Evolutionary conservation across 1,284 basidiomycete species (phyloP).

Genomic region (Filobasidium uniguttulatum): DNA sequence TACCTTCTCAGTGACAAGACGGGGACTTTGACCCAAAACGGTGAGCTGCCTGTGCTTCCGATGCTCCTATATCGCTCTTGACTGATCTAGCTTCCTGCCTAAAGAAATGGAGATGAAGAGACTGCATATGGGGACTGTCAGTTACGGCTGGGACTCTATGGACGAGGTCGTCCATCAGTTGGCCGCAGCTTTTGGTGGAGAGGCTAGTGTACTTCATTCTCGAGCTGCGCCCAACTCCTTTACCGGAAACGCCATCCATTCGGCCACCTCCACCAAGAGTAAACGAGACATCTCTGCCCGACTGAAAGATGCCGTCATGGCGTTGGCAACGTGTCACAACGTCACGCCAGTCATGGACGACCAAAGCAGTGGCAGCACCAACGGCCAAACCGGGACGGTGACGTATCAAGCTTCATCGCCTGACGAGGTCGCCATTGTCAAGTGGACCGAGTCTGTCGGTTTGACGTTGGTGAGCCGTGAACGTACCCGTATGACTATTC

Average conservation of each 20-base stretch:
- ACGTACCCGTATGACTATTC: slow-evolving; percentile 69
- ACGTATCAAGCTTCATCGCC: slow-evolving; percentile 98
- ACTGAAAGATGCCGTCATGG: slow-evolving; percentile 85
- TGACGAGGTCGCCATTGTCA: slow-evolving; percentile 98
- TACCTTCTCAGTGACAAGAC: slow-evolving; percentile 96
- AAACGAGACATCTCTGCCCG: slow-evolving; percentile 47
- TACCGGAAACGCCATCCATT: too few species aligned
- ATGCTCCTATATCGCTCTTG: slow-evolving; percentile 3
- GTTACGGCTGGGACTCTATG: slow-evolving; percentile 92
- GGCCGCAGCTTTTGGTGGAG: slow-evolving; percentile 57
- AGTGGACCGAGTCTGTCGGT: slow-evolving; percentile 91
- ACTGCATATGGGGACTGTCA: slow-evolving; percentile 96
- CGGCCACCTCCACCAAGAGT: background rate
- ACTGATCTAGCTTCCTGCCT: background rate
- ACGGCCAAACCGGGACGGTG: slow-evolving; percentile 63
- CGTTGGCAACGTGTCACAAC: slow-evolving; percentile 91
- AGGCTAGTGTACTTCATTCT: too few species aligned
- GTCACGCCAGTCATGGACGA: slow-evolving; percentile 91
- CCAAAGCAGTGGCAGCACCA: too few species aligned
- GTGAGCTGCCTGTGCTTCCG: too few species aligned
- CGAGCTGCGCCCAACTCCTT: too few species aligned
- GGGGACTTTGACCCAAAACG: slow-evolving; percentile 93
- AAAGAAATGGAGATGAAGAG: slow-evolving; percentile 98
- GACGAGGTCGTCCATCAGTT: slow-evolving; percentile 90
- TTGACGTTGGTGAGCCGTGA: slow-evolving; percentile 76